Percentiles rank a stretch among this genome's conserved stretches.
These are phyloP conservation scores for Zygotorulaspora mrakii DNA, from an alignment of 1,139 yeast species.

Conservation along the genomic window DNA sequence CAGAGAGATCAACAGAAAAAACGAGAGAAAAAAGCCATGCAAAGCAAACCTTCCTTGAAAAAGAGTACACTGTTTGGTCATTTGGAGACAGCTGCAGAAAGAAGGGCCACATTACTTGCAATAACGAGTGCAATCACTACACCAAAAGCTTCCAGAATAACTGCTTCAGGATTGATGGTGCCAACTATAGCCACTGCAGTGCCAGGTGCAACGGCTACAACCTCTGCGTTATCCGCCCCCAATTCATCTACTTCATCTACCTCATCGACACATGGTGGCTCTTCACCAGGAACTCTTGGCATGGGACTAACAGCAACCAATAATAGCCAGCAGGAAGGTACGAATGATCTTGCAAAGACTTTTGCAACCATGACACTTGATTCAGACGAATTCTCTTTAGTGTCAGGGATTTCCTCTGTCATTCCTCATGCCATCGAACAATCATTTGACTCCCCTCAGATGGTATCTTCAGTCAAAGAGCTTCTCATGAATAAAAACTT, in stretches of 20 bases:
- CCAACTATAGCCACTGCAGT: conserved; percentile 32
- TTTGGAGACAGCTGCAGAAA: conserved; percentile 76
- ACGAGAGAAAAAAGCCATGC: conserved; percentile 43
- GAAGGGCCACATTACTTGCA: conserved; percentile 54
- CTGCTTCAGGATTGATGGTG: conserved; percentile 36
- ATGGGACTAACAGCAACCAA: conserved; percentile 10
- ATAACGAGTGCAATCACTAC: conserved; percentile 37
- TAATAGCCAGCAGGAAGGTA: conserved; percentile 10
- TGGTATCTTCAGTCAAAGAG: conserved; percentile 34
- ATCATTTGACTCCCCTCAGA: conserved; percentile 27
- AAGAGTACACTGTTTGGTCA: conserved; percentile 70
- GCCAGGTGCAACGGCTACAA: conserved; percentile 26
- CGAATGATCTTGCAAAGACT: conserved; percentile 28
- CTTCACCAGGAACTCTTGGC: conserved; percentile 9
- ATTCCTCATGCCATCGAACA: conserved; percentile 32
- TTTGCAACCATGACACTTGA: conserved; percentile 31
- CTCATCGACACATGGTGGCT: conserved; percentile 11
- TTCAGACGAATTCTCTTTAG: conserved; percentile 27
- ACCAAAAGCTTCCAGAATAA: conserved; percentile 34
- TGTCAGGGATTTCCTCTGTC: conserved; percentile 35
- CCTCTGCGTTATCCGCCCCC: conserved; percentile 4
- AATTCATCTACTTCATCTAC: conserved; percentile 16
- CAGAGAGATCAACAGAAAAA: conserved; percentile 25
- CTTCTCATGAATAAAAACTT: conserved; percentile 42
- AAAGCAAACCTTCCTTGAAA: conserved; percentile 42